Evolutionary conservation across 345 rosid species (phyloP).

Genomic region (Brassica cretica): DNA sequence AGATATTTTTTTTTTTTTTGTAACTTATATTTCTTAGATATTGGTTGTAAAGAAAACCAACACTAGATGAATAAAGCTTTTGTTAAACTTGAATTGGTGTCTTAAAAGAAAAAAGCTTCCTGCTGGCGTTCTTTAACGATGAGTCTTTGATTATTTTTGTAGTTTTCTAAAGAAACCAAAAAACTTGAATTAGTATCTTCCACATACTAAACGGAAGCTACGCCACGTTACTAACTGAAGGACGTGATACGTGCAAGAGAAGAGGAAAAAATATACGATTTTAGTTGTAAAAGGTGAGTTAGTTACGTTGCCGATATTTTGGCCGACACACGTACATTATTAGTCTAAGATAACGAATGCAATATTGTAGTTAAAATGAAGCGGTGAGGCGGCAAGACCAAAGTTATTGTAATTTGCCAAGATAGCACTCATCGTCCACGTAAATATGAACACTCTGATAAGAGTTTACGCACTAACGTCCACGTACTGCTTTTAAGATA

Average conservation of each 20-base stretch:
- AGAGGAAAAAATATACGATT: not conserved
- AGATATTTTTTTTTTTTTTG: too few species aligned
- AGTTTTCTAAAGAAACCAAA: not conserved
- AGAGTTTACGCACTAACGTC: not conserved
- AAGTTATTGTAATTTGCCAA: not conserved
- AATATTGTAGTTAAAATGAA: not conserved
- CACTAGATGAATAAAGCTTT: too few species aligned
- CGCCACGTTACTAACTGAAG: not conserved
- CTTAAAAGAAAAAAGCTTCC: too few species aligned
- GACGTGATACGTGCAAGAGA: not conserved
- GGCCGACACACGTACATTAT: not conserved
- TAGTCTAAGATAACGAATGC: not conserved
- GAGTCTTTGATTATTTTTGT: not conserved
- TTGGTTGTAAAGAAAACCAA: too few species aligned
- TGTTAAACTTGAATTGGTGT: too few species aligned
- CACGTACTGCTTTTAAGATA: not conserved
- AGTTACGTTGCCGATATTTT: slow-evolving; percentile 20
- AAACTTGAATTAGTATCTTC: not conserved
- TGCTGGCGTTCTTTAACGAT: too few species aligned
- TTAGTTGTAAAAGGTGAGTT: not conserved
- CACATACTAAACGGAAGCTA: not conserved
- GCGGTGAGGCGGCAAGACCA: not conserved
- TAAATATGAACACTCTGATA: not conserved
- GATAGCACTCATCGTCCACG: not conserved
- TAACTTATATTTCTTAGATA: too few species aligned